Evolutionary conservation across 169 alveolate species (phyloP).

Genomic region (Eimeria necatrix): DNA sequence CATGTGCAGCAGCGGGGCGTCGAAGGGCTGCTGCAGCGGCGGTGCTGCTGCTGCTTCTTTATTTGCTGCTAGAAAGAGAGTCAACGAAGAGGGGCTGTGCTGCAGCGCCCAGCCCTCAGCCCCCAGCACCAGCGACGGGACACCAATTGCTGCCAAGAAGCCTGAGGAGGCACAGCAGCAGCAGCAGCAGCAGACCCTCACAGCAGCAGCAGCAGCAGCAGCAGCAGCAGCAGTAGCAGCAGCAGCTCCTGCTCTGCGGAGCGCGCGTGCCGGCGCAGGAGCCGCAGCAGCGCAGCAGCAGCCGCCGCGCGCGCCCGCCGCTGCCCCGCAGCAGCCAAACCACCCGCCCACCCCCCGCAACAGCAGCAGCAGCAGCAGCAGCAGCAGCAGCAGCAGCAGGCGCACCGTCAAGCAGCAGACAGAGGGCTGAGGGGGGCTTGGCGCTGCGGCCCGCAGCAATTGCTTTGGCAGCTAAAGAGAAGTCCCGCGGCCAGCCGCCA

Average conservation of each 20-base stretch:
- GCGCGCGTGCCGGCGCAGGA: no score
- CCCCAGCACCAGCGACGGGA: constrained; percentile 15
- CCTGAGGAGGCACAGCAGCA: not conserved
- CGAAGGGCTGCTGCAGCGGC: not conserved
- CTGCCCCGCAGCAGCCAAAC: not conserved
- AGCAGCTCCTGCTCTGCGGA: no score
- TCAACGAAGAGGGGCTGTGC: not conserved
- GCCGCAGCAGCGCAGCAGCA: no score
- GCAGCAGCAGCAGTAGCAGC: not conserved
- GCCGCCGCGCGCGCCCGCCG: not conserved
- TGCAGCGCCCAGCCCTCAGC: constrained; percentile 30
- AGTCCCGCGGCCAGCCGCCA: constrained; percentile 85
- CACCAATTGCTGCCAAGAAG: not conserved
- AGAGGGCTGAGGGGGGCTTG: constrained; percentile 40
- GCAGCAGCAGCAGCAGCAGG: not conserved
- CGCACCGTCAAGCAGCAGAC: constrained; percentile 70
- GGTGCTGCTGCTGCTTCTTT: not conserved
- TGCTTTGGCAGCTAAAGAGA: constrained; percentile 76
- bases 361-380: constrained; percentile 37
- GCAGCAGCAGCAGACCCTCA: not conserved
- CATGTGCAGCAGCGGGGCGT: not conserved
- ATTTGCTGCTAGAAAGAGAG: not conserved
- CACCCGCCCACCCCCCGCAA: not conserved
- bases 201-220: not conserved
- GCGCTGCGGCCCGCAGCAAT: constrained; percentile 10